phyloP scores from a whole-genome alignment of 768 basidiomycete species.

The Neoboletus brunneissimus region DNA sequence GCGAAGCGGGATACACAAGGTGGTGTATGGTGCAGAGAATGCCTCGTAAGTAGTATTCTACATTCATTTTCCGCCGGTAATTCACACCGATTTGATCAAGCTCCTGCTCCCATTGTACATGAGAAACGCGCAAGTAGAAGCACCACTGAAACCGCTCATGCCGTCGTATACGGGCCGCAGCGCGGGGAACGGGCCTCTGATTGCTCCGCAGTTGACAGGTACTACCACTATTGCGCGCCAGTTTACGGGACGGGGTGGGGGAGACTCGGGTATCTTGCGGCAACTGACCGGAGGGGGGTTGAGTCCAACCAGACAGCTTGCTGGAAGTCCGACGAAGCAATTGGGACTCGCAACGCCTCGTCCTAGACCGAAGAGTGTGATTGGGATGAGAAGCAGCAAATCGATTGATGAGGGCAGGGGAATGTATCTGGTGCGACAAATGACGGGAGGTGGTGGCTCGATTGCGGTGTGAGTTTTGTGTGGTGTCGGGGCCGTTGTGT shows the following conservation, averaged over 20 bases:
- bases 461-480: slow-evolving; percentile 21
- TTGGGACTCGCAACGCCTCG: slow-evolving; percentile 42
- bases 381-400: slow-evolving; percentile 62
- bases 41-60: slow-evolving; percentile 51
- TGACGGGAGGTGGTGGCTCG: slow-evolving; percentile 55
- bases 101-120: slow-evolving; percentile 51
- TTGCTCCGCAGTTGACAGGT: slow-evolving; percentile 62
- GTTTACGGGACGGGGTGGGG: slow-evolving; percentile 59
- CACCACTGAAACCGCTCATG: slow-evolving; percentile 49
- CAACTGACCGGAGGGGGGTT: slow-evolving; percentile 68
- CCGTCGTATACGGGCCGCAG: slow-evolving; percentile 45
- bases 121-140: slow-evolving; percentile 48
- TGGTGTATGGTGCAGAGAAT: slow-evolving; percentile 82
- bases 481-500: neutral
- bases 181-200: slow-evolving; percentile 21
- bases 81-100: slow-evolving; percentile 34
- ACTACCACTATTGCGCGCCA: slow-evolving; percentile 73
- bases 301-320: slow-evolving; percentile 65
- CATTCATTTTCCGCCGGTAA: neutral
- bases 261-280: slow-evolving; percentile 37
- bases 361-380: slow-evolving; percentile 75
- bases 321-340: slow-evolving; percentile 70
- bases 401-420: slow-evolving; percentile 64
- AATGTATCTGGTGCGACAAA: slow-evolving; percentile 74
- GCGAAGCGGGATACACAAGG: slow-evolving; percentile 71